Conservation (phyloP, 2,329 filamentous ascomycete species). For the Boeremia exigua region DNA sequence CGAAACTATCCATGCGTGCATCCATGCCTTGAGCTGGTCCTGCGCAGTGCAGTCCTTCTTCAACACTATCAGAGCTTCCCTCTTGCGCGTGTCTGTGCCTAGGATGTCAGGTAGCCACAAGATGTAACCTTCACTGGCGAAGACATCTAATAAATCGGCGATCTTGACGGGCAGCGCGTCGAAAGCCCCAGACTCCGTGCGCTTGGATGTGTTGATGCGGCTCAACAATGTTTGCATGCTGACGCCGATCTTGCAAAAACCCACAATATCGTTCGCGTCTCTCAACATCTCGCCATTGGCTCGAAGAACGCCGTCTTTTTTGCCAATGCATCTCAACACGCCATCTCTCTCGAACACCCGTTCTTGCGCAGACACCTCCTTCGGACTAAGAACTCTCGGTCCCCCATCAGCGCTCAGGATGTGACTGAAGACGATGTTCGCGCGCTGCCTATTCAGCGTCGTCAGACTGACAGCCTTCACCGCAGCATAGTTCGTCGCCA, state of each 20-base stretch:
- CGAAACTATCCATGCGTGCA: constrained; percentile 62
- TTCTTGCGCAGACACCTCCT: constrained; percentile 66
- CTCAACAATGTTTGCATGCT: constrained; percentile 47
- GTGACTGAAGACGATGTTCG: constrained; percentile 75
- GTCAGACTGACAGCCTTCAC: constrained; percentile 84
- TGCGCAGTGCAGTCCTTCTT: constrained; percentile 62
- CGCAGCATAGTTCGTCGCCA: constrained; percentile 84
- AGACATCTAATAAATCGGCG: constrained; percentile 58
- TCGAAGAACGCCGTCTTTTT: not conserved
- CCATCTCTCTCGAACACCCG: constrained; percentile 68
- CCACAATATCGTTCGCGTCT: constrained; percentile 49
- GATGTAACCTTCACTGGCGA: constrained; percentile 63
- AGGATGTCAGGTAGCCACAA: constrained; percentile 57
- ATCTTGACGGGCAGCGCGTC: constrained; percentile 47
- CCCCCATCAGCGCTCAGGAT: constrained; percentile 36
- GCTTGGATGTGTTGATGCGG: constrained; percentile 31
- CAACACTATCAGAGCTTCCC: constrained; percentile 64
- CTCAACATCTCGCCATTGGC: not conserved
- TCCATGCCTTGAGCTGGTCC: constrained; percentile 67
- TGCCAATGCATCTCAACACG: constrained; percentile 64
- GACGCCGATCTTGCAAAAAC: constrained; percentile 62
- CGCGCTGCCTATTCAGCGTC: constrained; percentile 84
- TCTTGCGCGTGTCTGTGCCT: constrained; percentile 23
- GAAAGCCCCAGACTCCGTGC: constrained; percentile 35
- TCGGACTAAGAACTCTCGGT: constrained; percentile 63